Conservation (phyloP, 1,284 basidiomycete species). For the Amylostereum areolatum region DNA sequence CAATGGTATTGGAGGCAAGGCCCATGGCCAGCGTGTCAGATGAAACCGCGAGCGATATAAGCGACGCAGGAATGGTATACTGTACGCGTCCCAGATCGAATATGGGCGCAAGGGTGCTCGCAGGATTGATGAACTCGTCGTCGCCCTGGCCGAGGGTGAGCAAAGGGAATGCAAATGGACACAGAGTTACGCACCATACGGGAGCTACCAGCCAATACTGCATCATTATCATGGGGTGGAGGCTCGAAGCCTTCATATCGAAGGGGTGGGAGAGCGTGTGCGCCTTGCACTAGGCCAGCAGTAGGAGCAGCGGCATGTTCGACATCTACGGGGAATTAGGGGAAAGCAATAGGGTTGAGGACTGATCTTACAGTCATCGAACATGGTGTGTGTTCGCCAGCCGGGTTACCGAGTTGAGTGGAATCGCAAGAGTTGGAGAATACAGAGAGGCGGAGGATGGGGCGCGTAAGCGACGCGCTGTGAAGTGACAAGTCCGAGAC, state of each 20-base stretch:
- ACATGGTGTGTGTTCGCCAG: conserved; percentile 39
- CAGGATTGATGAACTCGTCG: conserved; percentile 28
- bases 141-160: not conserved
- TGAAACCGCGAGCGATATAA: conserved; percentile 75
- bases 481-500: too few relatives aligned
- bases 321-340: conserved; percentile 51
- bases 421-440: too few relatives aligned
- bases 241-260: conserved; percentile 87
- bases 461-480: too few relatives aligned
- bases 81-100: conserved; percentile 87
- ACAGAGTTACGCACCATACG: conserved; percentile 30
- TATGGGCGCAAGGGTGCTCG: conserved; percentile 47
- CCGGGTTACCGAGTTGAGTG: too few relatives aligned
- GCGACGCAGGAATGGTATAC: conserved; percentile 77
- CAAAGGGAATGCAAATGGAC: not conserved
- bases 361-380: conserved; percentile 72
- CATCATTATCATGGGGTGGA: conserved; percentile 50
- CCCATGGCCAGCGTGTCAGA: conserved; percentile 87
- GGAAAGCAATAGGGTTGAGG: conserved; percentile 1
- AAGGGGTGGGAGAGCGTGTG: conserved; percentile 47
- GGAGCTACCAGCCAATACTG: conserved; percentile 33
- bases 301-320: conserved; percentile 67
- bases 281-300: conserved; percentile 28
- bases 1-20: conserved; percentile 67
- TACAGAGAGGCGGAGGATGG: too few relatives aligned